phyloP scores from a whole-genome alignment of 2,329 filamentous ascomycete species.

The Penicillium sumatraense region DNA sequence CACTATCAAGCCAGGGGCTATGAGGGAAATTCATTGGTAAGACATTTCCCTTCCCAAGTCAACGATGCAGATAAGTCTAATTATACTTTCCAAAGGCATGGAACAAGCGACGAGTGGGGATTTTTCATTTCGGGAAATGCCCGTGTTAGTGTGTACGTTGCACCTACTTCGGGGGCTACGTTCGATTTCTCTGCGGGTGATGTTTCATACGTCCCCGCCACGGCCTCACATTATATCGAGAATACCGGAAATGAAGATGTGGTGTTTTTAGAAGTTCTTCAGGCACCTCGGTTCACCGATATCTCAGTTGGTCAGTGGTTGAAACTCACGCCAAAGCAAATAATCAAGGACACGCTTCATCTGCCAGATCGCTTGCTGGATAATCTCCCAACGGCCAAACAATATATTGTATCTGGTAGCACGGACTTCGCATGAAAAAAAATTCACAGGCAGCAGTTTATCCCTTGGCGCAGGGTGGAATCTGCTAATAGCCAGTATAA shows the following conservation, averaged over 20 bases:
- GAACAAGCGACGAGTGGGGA: constrained; percentile 12
- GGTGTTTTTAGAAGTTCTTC: constrained; percentile 8
- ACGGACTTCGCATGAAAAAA: not conserved
- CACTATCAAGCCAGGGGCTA: constrained; percentile 10
- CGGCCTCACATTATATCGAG: constrained; percentile 10
- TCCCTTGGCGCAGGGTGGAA: not conserved
- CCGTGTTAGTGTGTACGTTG: constrained; percentile 6
- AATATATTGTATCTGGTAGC: constrained; percentile 1
- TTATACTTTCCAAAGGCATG: not conserved
- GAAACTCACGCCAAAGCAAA: constrained; percentile 11
- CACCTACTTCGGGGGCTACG: constrained; percentile 5
- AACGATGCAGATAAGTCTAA: not conserved
- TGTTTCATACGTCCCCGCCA: constrained; percentile 5
- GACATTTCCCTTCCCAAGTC: not conserved
- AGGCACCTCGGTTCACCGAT: constrained; percentile 8
- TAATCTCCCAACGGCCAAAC: constrained; percentile 10
- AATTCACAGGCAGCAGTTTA: not conserved
- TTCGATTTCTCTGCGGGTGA: constrained; percentile 11
- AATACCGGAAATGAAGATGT: constrained; percentile 9
- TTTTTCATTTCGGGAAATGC: constrained; percentile 9
- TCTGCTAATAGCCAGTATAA: not conserved
- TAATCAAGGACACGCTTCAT: constrained; percentile 11
- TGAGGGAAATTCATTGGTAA: constrained; percentile 11
- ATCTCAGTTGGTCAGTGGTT: constrained; percentile 12
- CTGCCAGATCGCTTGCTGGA: constrained; percentile 8